Conservation (phyloP, 345 rosid species). For the Zanthoxylum bungeanum region DNA sequence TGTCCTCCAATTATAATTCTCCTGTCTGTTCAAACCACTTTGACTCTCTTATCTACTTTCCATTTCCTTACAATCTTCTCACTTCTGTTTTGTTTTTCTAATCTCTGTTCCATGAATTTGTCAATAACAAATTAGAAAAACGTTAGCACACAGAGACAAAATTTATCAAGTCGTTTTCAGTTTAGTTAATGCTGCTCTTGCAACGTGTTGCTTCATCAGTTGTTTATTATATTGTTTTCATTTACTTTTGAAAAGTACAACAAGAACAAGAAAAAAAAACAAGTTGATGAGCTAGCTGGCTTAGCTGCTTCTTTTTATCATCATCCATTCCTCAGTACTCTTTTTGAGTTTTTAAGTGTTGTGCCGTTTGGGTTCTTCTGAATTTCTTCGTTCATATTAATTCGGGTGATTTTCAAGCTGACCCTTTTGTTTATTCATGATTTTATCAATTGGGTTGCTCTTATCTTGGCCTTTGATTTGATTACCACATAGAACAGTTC, state of each 20-base stretch:
- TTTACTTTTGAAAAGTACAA: background rate
- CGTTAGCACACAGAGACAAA: background rate
- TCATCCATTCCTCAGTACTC: background rate
- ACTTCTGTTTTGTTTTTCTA: background rate
- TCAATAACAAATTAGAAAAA: slow-evolving; percentile 27
- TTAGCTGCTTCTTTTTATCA: background rate
- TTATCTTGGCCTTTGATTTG: background rate
- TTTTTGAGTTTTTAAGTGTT: background rate
- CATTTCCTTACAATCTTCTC: background rate
- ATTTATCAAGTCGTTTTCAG: slow-evolving; percentile 13
- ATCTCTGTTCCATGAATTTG: slow-evolving; percentile 26
- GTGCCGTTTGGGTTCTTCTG: background rate
- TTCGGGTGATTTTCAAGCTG: slow-evolving; percentile 7
- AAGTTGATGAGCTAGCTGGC: background rate
- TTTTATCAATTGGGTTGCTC: background rate
- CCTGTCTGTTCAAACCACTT: background rate
- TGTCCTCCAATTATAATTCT: slow-evolving; percentile 15
- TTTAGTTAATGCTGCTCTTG: slow-evolving; percentile 21
- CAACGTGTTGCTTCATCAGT: slow-evolving; percentile 5
- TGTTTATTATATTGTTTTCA: background rate
- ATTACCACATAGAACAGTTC: too few relatives aligned
- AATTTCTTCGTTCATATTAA: background rate
- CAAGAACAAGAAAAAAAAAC: background rate
- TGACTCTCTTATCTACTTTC: background rate
- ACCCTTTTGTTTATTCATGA: background rate